Base-by-base conservation (phyloP, 768 basidiomycete genomes). In the Pisolithus marmoratus region DNA sequence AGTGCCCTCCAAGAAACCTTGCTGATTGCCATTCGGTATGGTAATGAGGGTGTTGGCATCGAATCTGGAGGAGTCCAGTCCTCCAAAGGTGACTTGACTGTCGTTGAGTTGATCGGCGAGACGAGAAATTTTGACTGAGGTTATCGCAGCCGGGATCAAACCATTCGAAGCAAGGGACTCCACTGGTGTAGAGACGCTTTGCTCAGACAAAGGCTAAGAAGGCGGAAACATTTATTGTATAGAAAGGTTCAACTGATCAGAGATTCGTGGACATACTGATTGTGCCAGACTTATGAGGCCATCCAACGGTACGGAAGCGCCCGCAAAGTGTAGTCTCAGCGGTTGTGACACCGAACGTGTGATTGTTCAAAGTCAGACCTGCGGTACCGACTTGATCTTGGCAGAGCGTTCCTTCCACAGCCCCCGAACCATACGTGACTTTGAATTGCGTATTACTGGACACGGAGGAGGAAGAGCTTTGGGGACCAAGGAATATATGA, bases 61-160 rank as follows among this genome's bases (percentile, higher is more conserved):
- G 64, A 90, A 88, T 68, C 91, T 90, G 55, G 78, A 72, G 8
- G 70, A 12, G 67, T 93, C 87, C 31, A 90, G 75, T 14, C 78
- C 85, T 31, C 90, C 91, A 55, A 94, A 87, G 8, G 90, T 90
- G 53, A 93, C 77, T 69, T 90, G 78, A 47, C 90, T 90, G 58
- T 90, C 85, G 50, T 78, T 71, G 19, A 69, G 63, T 59, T 76
- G 70, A 62, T 92, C 89, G 8, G 78, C 74, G 31, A 85, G 70
- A 52, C 91, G 86, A 2, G 87, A 76, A 51, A 94, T 82, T 71
- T 87, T 91, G 79, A 79, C 91, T 8, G 88, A 87, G 9, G 82
- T 79, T 61, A 93, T 85, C 2, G 87, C 76, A 7, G 77, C 73
- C 26, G 70, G 55, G 51, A 93, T 82, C 48, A 81, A 70, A 29